phyloP scores from a whole-genome alignment of 2,329 filamentous ascomycete species.

The Thelonectria discophora region DNA sequence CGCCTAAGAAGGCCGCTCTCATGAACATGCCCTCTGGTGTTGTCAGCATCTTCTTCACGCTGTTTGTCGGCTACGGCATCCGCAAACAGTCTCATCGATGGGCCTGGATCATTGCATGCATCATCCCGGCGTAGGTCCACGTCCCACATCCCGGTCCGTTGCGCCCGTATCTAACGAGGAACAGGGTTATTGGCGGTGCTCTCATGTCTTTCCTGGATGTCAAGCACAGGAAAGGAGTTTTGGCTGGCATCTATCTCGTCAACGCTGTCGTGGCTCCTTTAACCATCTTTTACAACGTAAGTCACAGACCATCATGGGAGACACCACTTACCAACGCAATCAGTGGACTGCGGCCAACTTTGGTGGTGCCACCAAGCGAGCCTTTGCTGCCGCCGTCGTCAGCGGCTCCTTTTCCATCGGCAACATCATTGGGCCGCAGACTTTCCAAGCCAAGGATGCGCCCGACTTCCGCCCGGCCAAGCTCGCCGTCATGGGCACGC shows the following conservation, averaged over 20 bases:
- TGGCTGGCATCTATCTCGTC: slow-evolving; percentile 61
- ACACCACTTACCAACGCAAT: neutral
- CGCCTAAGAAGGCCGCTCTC: slow-evolving; percentile 55
- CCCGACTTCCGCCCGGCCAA: slow-evolving; percentile 64
- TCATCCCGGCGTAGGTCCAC: slow-evolving; percentile 55
- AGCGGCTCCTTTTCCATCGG: slow-evolving; percentile 61
- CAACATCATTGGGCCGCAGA: slow-evolving; percentile 66
- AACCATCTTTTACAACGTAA: slow-evolving; percentile 56
- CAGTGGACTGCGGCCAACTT: slow-evolving; percentile 61
- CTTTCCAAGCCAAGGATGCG: slow-evolving; percentile 61
- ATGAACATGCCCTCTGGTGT: slow-evolving; percentile 64
- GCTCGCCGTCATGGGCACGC: slow-evolving; percentile 62
- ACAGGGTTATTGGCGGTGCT: slow-evolving; percentile 57
- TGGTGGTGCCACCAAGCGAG: slow-evolving; percentile 61
- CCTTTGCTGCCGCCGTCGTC: slow-evolving; percentile 59
- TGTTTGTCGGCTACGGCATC: slow-evolving; percentile 59
- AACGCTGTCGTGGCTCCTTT: slow-evolving; percentile 59
- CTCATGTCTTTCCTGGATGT: slow-evolving; percentile 62
- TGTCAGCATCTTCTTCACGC: slow-evolving; percentile 61
- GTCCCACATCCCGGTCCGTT: neutral
- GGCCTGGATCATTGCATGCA: slow-evolving; percentile 59
- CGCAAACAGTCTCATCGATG: slow-evolving; percentile 58
- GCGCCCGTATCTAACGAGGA: slow-evolving; percentile 1
- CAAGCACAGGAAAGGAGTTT: slow-evolving; percentile 55
- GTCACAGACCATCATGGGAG: slow-evolving; percentile 3